Evolutionary conservation across 768 basidiomycete genomes (phyloP).

Genomic region (Dioszegia crocea): DNA sequence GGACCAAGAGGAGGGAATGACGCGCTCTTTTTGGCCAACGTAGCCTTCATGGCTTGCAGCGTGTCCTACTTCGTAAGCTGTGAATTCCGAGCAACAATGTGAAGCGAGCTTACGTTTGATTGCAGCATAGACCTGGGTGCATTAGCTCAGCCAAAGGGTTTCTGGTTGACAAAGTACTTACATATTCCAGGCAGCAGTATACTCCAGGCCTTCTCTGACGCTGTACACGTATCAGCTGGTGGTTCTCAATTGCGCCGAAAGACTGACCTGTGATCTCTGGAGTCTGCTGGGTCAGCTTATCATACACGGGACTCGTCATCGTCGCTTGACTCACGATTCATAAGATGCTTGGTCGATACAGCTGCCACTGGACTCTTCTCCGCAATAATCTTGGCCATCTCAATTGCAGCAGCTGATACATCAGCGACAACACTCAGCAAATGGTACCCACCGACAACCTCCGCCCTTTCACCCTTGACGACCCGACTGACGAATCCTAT

Average conservation of each 20-base stretch:
- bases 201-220: conserved; percentile 57
- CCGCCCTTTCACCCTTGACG: conserved; percentile 62
- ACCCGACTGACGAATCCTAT: conserved; percentile 73
- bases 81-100: background rate
- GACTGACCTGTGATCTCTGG: conserved; percentile 70
- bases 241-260: too few relatives aligned
- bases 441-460: conserved; percentile 56
- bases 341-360: conserved; percentile 67
- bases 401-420: conserved; percentile 56
- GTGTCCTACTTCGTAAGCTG: conserved; percentile 23
- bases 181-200: conserved; percentile 60
- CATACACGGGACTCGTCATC: background rate
- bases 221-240: conserved; percentile 39
- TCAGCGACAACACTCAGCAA: background rate
- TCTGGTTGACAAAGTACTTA: conserved; percentile 24
- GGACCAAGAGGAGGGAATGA: conserved; percentile 20
- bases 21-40: conserved; percentile 22
- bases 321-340: conserved; percentile 54
- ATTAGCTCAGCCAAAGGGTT: conserved; percentile 4
- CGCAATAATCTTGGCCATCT: conserved; percentile 64
- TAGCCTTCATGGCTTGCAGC: conserved; percentile 31
- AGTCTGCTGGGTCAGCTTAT: conserved; percentile 49
- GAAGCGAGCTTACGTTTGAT: conserved; percentile 51
- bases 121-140: conserved; percentile 54
- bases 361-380: conserved; percentile 76